A percentile compares a stretch with the other conserved stretches of the same genome.
Evolutionary conservation across 2,329 filamentous ascomycete genomes (phyloP).

Genomic region (Aspergillus melleus): DNA sequence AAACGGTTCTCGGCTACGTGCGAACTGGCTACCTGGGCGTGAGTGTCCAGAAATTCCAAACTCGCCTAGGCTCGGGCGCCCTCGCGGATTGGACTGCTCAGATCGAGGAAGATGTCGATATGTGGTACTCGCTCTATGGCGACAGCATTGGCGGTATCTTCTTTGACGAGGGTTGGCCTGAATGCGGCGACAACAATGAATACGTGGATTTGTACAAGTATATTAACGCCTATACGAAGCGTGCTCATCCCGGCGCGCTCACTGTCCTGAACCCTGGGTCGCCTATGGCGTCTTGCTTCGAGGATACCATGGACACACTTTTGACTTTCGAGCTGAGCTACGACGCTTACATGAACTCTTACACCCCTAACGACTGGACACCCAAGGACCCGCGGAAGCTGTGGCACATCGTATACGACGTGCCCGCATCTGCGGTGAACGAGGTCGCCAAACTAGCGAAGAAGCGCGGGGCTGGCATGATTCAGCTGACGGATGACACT

Average conservation of each 20-base stretch:
- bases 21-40: slow-evolving; percentile 19
- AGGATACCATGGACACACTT: slow-evolving; percentile 34
- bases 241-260: slow-evolving; percentile 14
- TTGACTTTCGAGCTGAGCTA: slow-evolving; percentile 32
- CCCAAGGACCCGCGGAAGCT: slow-evolving; percentile 30
- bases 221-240: slow-evolving; percentile 21
- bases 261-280: slow-evolving; percentile 19
- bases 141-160: slow-evolving; percentile 33
- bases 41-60: slow-evolving; percentile 15
- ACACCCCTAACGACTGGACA: slow-evolving; percentile 26
- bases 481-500: slow-evolving; percentile 18
- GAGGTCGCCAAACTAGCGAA: slow-evolving; percentile 10
- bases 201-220: slow-evolving; percentile 30
- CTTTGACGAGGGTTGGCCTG: slow-evolving; percentile 32
- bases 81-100: slow-evolving; percentile 19
- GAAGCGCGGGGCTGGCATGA: slow-evolving; percentile 11
- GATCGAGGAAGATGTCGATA: slow-evolving; percentile 20
- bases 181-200: slow-evolving; percentile 28
- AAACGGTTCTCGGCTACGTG: slow-evolving; percentile 21
- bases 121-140: slow-evolving; percentile 23
- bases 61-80: slow-evolving; percentile 15
- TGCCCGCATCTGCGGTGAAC: slow-evolving; percentile 17
- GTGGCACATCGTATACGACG: slow-evolving; percentile 35
- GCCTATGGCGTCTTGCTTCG: slow-evolving; percentile 27
- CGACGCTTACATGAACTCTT: slow-evolving; percentile 23